A percentile compares a stretch with the other conserved stretches of the same genome.
phyloP scores from a whole-genome alignment of 2,329 filamentous ascomycete genomes.

The Monilinia laxa region DNA sequence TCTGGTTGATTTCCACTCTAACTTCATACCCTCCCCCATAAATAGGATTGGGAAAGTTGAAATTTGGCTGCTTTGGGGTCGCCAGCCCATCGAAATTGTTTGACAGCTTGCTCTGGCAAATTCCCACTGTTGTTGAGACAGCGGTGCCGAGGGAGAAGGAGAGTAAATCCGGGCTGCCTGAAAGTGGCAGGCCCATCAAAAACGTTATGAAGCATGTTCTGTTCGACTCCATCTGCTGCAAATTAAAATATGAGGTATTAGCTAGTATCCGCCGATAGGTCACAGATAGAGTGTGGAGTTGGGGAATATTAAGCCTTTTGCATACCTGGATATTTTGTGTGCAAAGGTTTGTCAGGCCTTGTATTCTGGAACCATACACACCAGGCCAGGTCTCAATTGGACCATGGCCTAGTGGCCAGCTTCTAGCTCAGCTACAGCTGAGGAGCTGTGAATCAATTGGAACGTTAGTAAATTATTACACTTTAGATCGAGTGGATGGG shows the following conservation, averaged over 20 bases:
- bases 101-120: too few species aligned
- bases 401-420: background rate
- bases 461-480: background rate
- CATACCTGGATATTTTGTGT: background rate
- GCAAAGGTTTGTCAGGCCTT: background rate
- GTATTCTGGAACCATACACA: accelerated
- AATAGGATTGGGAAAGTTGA: too few species aligned
- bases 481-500: background rate
- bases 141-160: too few species aligned
- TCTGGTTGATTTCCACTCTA: too few species aligned
- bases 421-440: background rate
- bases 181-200: too few species aligned
- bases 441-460: background rate
- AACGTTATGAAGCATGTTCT: too few species aligned
- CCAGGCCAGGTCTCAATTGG: too few species aligned
- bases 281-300: background rate
- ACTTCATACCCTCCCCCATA: too few species aligned
- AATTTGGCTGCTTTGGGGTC: too few species aligned
- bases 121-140: too few species aligned
- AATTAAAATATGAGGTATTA: background rate
- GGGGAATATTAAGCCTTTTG: accelerated
- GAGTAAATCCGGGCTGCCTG: too few species aligned
- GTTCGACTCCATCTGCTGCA: background rate
- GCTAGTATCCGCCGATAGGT: background rate
- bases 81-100: too few species aligned